Percentiles rank a stretch among this genome's conserved stretches.
These are phyloP conservation scores for Zalaria obscura DNA, from an alignment of 2,329 filamentous ascomycete genomes.

Conservation along the genomic window DNA sequence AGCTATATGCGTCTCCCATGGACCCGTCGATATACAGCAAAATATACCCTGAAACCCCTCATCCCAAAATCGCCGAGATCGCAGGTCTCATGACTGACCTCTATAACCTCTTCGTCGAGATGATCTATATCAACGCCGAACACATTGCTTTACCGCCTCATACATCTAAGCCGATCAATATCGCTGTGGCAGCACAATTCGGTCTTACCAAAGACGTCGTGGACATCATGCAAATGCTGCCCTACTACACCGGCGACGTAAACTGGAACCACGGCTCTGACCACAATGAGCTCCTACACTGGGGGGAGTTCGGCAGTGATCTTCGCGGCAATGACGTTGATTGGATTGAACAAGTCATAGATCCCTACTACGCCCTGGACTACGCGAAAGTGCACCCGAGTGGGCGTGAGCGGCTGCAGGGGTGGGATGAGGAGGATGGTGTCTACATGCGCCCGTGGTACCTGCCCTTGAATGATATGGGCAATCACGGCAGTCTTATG, in stretches of 20 bases:
- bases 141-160: conserved; percentile 2
- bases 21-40: background rate
- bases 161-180: background rate
- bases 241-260: background rate
- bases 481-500: conserved; percentile 3
- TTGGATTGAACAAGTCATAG: background rate
- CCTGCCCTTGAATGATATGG: conserved; percentile 1
- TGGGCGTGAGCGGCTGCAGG: background rate
- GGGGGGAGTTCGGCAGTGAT: conserved; percentile 4
- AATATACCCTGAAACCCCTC: background rate
- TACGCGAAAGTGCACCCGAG: background rate
- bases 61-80: conserved; percentile 1
- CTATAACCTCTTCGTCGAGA: conserved; percentile 2
- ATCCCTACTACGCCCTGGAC: background rate
- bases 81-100: conserved; percentile 2
- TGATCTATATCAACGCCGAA: conserved; percentile 1
- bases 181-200: background rate
- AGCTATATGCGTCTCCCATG: background rate
- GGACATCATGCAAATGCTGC: conserved; percentile 4
- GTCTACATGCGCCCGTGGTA: conserved; percentile 4
- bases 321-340: background rate
- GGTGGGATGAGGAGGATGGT: conserved; percentile 1
- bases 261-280: conserved; percentile 3
- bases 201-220: conserved; percentile 3
- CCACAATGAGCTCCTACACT: background rate